Conservation (phyloP, 805 yeast genomes). For the Candida chauliodis region DNA sequence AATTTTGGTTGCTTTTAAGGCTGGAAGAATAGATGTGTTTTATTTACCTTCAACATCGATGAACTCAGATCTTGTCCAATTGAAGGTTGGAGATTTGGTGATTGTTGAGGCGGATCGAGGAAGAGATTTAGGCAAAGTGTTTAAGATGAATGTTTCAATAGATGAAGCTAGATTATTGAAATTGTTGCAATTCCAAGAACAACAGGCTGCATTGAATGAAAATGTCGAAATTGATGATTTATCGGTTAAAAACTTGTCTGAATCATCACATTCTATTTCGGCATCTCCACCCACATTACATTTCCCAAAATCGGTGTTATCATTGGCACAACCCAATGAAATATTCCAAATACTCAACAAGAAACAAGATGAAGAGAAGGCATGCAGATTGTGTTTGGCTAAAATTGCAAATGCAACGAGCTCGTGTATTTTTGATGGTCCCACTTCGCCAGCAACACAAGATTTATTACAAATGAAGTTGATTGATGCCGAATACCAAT, state of each 20-base stretch:
- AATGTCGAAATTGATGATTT: constrained; percentile 18
- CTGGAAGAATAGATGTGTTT: constrained; percentile 76
- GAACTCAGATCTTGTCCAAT: constrained; percentile 16
- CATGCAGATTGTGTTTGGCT: constrained; percentile 57
- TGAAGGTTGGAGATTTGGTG: constrained; percentile 62
- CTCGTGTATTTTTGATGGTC: constrained; percentile 5
- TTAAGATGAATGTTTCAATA: constrained; percentile 51
- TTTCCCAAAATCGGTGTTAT: constrained; percentile 64
- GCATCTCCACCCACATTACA: constrained; percentile 47
- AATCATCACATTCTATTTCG: constrained; percentile 4
- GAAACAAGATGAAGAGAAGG: constrained; percentile 65
- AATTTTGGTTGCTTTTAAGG: constrained; percentile 70
- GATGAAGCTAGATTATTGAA: constrained; percentile 70
- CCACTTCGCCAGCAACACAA: constrained; percentile 9
- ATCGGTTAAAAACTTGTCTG: constrained; percentile 19
- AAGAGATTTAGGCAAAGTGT: constrained; percentile 67
- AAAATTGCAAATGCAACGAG: constrained; percentile 45
- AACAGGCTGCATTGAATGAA: constrained; percentile 55
- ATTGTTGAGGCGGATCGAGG: constrained; percentile 86
- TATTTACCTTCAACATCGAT: constrained; percentile 42
- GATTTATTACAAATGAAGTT: constrained; percentile 49
- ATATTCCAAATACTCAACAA: constrained; percentile 56
- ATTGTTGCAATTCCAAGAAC: constrained; percentile 65
- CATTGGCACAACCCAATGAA: constrained; percentile 62
- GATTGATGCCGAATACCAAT: constrained; percentile 76